Conservation (phyloP, 176 grass and related monocot species). For the Aechmea fasciata region DNA sequence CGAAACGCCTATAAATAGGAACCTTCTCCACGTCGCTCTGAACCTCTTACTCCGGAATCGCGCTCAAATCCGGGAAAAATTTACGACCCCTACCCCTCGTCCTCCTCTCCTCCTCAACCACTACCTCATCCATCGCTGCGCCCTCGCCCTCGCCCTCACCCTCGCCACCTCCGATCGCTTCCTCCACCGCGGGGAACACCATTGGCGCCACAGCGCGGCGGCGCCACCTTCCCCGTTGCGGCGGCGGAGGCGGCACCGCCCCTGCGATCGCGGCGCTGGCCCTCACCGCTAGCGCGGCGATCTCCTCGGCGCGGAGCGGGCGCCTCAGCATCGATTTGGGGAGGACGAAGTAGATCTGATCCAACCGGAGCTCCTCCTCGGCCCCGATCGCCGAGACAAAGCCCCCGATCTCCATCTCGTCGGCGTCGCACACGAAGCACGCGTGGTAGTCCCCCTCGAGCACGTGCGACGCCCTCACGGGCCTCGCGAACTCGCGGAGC, state of each 20-base stretch:
- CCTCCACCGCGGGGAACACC: constrained; percentile 41
- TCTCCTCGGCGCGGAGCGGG: constrained; percentile 40
- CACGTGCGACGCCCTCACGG: constrained; percentile 26
- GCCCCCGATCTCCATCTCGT: constrained; percentile 58
- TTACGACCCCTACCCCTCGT: constrained; percentile 14
- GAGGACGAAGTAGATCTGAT: constrained; percentile 90
- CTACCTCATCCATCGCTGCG: neutral
- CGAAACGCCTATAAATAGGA: neutral
- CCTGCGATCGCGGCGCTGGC: constrained; percentile 46
- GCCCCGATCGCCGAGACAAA: constrained; percentile 18
- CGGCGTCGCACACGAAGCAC: constrained; percentile 80
- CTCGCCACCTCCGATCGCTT: constrained; percentile 3
- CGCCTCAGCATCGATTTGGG: constrained; percentile 39
- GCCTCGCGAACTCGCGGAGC: constrained; percentile 44
- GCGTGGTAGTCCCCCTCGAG: constrained; percentile 30
- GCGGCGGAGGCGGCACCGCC: constrained; percentile 10
- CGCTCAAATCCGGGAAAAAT: constrained; percentile 48
- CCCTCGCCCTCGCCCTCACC: neutral
- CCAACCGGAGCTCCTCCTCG: constrained; percentile 37
- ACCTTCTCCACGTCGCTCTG: neutral
- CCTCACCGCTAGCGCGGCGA: constrained; percentile 53
- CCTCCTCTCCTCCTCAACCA: constrained; percentile 13
- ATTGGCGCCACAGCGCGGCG: constrained; percentile 44
- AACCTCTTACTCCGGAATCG: constrained; percentile 51
- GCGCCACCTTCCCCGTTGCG: constrained; percentile 17